Evolutionary conservation across 371 early-diverging fungal genomes (phyloP).

Genomic region (Syncephalastrum racemosum): DNA sequence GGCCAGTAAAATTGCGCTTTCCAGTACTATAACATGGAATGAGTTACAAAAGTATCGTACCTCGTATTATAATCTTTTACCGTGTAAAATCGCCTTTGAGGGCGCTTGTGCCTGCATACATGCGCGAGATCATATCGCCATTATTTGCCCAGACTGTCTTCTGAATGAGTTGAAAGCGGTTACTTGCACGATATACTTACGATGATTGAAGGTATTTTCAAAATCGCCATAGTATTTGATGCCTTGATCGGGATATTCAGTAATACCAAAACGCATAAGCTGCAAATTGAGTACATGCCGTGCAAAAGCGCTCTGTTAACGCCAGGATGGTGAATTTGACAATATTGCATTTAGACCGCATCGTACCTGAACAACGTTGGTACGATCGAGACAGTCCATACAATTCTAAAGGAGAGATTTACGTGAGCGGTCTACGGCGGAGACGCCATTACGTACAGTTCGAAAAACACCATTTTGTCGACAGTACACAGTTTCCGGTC

Average conservation of each 20-base stretch:
- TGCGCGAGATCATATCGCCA: conserved; percentile 63
- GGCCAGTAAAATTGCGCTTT: conserved; percentile 66
- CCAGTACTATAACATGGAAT: conserved; percentile 42
- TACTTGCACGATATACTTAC: conserved; percentile 17
- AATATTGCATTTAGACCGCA: not conserved
- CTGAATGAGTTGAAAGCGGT: not conserved
- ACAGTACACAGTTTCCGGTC: conserved; percentile 26
- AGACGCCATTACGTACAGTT: conserved; percentile 29
- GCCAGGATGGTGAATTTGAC: not conserved
- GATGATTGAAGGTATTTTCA: conserved; percentile 61
- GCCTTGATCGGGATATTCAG: conserved; percentile 62
- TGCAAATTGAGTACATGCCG: conserved; percentile 68
- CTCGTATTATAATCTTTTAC: conserved; percentile 13
- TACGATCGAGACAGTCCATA: conserved; percentile 99
- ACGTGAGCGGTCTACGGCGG: not conserved
- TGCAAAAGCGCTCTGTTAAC: conserved; percentile 78
- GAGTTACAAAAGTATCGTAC: not conserved
- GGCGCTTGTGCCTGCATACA: conserved; percentile 73
- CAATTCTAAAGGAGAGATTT: conserved; percentile 72
- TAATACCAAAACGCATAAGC: conserved; percentile 66
- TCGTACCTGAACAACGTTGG: conserved; percentile 90
- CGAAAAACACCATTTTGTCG: conserved; percentile 46
- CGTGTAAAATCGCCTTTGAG: conserved; percentile 72
- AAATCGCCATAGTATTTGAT: conserved; percentile 59
- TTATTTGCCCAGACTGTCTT: conserved; percentile 65